These are phyloP conservation scores for Teunomyces gatunensis DNA, from an alignment of 805 yeast species.

Conservation along the genomic window DNA sequence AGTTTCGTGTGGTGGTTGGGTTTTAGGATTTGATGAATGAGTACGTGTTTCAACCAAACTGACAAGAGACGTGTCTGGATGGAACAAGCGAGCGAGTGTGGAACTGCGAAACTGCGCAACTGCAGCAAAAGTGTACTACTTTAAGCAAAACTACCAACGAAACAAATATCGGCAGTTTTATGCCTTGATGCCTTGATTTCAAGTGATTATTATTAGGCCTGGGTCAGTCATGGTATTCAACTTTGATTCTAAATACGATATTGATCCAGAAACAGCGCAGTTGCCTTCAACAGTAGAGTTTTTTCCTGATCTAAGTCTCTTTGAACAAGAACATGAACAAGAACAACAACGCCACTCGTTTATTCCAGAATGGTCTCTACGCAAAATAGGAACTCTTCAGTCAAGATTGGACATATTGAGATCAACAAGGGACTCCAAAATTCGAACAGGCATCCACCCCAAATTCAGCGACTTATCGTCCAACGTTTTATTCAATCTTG, in stretches of 20 bases:
- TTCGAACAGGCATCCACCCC: background rate
- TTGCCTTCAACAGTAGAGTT: slow-evolving; percentile 13
- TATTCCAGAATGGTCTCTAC: slow-evolving; percentile 47
- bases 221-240: slow-evolving; percentile 3
- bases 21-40: background rate
- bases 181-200: background rate
- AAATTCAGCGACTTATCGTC: slow-evolving; percentile 4
- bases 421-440: slow-evolving; percentile 13
- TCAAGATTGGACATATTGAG: slow-evolving; percentile 42
- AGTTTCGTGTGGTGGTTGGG: background rate
- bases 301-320: slow-evolving; percentile 24
- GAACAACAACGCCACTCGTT: background rate
- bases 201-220: background rate
- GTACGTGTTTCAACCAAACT: background rate
- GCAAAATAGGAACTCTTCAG: slow-evolving; percentile 47
- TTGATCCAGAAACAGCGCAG: slow-evolving; percentile 3
- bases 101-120: background rate
- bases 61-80: slow-evolving; percentile 1
- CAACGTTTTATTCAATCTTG: slow-evolving; percentile 35
- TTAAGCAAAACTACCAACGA: background rate
- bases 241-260: slow-evolving; percentile 9
- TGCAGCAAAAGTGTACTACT: background rate
- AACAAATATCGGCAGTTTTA: background rate
- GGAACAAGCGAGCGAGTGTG: background rate
- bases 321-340: slow-evolving; percentile 13